Base-by-base conservation (phyloP, 371 early-diverging fungal genomes). In the Polyrhizophydium stewartii region DNA sequence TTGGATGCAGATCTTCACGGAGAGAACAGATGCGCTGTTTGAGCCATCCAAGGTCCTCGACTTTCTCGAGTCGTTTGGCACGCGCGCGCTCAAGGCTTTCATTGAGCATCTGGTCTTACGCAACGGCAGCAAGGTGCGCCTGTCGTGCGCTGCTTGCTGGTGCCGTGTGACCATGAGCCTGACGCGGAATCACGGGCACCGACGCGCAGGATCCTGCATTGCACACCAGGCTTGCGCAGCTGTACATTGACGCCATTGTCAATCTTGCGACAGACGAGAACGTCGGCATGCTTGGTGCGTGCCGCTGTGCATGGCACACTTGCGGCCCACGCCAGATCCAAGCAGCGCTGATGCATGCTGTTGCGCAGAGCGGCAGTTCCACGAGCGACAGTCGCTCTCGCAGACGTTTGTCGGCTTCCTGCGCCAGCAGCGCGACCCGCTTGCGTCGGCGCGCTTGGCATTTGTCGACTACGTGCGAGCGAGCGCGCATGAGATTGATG, bases 81-180 rank as follows among this genome's bases (percentile, higher is more conserved):
- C 71, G 49, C 70, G 67, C 19, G 75, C 76, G 0, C 66, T 75
- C 30, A 68, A 74, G 41, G 62, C 61, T 1, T 87, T 86, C 52
- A 59, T 87, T 1, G 89, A 87, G 56, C 79, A 87, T 55, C 64
- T 87, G 0, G 82, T 88, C 0, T 32, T 72, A 13, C 72, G 67
- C 5, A 65, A 76, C 24, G 76, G 76, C 28, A 83, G 82, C 56
- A 76, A 82, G 24, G 69, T 69, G 24, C 21, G 31, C n/a, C n/a
- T n/a, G n/a, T n/a, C n/a, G n/a, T n/a, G n/a, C n/a, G n/a, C n/a
- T n/a, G 52, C 25, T 55, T 43, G 32, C 17, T 35, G 30, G 24
- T 59, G 33, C 37, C 27, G 52, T 38, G n/a, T 27, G 33, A 21
- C 16, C 31, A 40, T 61, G 22, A 10, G 12, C 56, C n/a, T 49